Percentiles rank a stretch among this genome's conserved stretches.
Conservation (phyloP, 495 filamentous ascomycete genomes). For the Hypoxylon fuscum region DNA sequence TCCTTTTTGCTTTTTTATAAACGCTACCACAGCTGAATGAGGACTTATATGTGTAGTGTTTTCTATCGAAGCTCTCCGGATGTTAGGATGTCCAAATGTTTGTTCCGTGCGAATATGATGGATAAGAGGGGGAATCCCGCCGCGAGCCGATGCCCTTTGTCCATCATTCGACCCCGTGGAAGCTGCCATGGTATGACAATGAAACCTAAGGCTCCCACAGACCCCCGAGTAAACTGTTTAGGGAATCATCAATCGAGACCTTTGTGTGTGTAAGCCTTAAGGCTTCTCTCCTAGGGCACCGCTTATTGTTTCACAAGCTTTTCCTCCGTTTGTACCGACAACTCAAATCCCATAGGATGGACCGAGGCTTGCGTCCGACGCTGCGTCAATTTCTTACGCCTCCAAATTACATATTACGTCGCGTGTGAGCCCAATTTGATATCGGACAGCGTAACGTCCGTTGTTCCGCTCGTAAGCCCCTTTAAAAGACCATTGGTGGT, state of each 20-base stretch:
- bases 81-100: constrained; percentile 11
- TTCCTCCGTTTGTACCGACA: constrained; percentile 10
- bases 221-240: constrained; percentile 7
- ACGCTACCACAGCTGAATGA: no score
- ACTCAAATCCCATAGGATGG: constrained; percentile 6
- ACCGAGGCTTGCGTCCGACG: constrained; percentile 28
- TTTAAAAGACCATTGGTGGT: constrained; percentile 1
- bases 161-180: constrained; percentile 14
- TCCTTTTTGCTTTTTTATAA: no score
- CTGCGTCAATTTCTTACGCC: constrained; percentile 26
- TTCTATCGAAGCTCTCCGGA: not conserved
- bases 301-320: constrained; percentile 24
- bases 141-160: constrained; percentile 11
- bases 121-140: constrained; percentile 2
- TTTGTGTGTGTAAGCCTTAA: not conserved
- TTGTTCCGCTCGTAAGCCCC: constrained; percentile 13
- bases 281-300: not conserved
- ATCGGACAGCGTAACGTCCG: constrained; percentile 23
- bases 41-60: no score
- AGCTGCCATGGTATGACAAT: constrained; percentile 25
- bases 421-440: not conserved
- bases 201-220: constrained; percentile 10
- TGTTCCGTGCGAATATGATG: not conserved
- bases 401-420: constrained; percentile 6
- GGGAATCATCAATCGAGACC: constrained; percentile 15